Conservation (phyloP, 306 rosid species). For the Rosa lucieae region DNA sequence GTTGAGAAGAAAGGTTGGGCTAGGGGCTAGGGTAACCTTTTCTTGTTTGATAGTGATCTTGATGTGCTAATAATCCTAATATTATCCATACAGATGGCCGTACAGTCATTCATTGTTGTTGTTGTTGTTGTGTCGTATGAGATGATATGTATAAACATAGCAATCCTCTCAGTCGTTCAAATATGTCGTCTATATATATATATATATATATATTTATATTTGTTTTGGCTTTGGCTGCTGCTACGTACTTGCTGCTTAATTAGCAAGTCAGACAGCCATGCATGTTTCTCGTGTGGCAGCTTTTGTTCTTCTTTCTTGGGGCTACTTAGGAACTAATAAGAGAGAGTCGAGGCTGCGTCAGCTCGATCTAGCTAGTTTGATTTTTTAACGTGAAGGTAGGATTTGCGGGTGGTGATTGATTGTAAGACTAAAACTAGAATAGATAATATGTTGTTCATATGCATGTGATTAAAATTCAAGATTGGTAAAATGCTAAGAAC, state of each 20-base stretch:
- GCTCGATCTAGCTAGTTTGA: neutral
- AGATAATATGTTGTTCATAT: neutral
- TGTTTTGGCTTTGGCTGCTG: neutral
- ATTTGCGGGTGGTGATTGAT: neutral
- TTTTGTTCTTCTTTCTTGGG: neutral
- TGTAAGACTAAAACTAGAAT: neutral
- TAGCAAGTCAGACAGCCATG: neutral
- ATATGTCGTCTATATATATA: too few species aligned
- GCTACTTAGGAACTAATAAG: neutral
- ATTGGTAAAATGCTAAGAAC: neutral
- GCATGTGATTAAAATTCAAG: too few species aligned
- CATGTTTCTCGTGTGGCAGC: neutral
- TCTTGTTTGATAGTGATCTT: neutral
- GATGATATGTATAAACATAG: neutral
- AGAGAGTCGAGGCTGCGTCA: neutral
- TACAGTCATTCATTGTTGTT: neutral
- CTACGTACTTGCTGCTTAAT: neutral
- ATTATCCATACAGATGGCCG: neutral
- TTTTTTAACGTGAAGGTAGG: neutral
- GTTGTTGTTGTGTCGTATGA: neutral
- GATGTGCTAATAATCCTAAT: neutral
- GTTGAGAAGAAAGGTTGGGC: neutral
- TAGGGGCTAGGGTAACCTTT: neutral
- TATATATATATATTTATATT: too few species aligned
- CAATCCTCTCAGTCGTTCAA: too few species aligned